A percentile compares a stretch with the other conserved stretches of the same genome.
These are phyloP conservation scores for Friedmanniomyces simplex DNA, from an alignment of 495 filamentous ascomycete species.

Conservation along the genomic window DNA sequence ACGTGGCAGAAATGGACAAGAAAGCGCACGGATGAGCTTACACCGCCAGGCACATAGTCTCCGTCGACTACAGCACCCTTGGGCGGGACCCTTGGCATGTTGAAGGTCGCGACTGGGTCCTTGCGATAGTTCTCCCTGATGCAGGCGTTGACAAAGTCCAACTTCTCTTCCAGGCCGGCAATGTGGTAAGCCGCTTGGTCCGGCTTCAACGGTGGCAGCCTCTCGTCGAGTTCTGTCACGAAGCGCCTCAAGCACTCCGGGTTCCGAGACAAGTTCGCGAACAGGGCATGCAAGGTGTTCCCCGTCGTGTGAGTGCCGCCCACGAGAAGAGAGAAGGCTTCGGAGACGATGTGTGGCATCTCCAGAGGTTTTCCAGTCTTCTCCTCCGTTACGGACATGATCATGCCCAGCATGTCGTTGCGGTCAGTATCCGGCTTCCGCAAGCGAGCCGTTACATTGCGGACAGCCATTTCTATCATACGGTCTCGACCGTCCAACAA, in stretches of 20 bases:
- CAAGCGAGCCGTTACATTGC: neutral
- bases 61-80: neutral
- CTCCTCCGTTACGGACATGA: neutral
- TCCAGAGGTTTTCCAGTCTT: neutral
- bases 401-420: neutral
- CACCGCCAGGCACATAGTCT: neutral
- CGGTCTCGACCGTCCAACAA: neutral
- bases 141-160: neutral
- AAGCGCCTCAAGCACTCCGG: neutral
- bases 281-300: neutral
- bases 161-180: neutral
- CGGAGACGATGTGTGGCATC: neutral
- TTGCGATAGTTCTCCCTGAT: neutral
- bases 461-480: neutral
- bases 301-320: neutral
- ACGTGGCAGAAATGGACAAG: no score
- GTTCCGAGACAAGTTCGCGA: neutral
- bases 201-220: neutral
- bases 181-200: neutral
- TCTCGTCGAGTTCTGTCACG: neutral
- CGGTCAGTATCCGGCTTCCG: neutral
- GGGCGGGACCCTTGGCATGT: neutral
- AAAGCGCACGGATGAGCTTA: neutral
- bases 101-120: neutral
- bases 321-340: neutral